Evolutionary conservation across 2,329 filamentous ascomycete species (phyloP), one percentile per base, ranked within the genome.

Genomic region (Cladosporium austrohemisphaericum): DNA sequence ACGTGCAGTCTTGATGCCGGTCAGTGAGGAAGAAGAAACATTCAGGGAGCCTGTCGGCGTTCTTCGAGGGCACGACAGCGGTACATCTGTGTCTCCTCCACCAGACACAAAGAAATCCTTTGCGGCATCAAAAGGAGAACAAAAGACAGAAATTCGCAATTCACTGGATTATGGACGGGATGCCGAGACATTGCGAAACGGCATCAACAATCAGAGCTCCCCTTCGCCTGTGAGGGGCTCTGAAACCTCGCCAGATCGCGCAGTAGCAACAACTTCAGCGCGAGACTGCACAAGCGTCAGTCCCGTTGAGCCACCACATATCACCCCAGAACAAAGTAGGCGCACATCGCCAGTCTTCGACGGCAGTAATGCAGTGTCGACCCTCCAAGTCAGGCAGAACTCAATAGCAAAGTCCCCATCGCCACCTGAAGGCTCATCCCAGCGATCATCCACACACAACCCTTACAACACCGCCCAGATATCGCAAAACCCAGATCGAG

Each of bases 401-500:
- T 43, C 37, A 2, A 50, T 50, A 13, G 32, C 40, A 9, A 50
- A 50, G 11, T 23, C n/a, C 9, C n/a, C 26, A 7, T 36, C 37
- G 10, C 37, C 31, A 20, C 23, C 18, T 13, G 40, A 43, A 19
- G 25, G 19, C 2, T n/a, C 22, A 18, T 50, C 47, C 9, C 29
- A 22, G 23, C 19, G 29, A 18, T 50, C 47, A 29, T 50, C 47
- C 6, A 28, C 28, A 28, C 14, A 43, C 16, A 41, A 35, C 19
- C 22, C 23, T n/a, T 41, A 48, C 45, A 56, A 50, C 44, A 62
- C 61, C 14, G 58, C 59, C 5, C 57, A 63, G 13, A 59, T 60
- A n/a, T 55, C 61, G 7, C 51, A 52, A 25, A 61, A 60, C 38
- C 63, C 60, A 33, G 60, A 66, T 20, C 54, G 61, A 23, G 61